These are phyloP conservation scores for Nitzschia sp. DNA, from an alignment of 108 stramenopile species.

Conservation along the genomic window DNA sequence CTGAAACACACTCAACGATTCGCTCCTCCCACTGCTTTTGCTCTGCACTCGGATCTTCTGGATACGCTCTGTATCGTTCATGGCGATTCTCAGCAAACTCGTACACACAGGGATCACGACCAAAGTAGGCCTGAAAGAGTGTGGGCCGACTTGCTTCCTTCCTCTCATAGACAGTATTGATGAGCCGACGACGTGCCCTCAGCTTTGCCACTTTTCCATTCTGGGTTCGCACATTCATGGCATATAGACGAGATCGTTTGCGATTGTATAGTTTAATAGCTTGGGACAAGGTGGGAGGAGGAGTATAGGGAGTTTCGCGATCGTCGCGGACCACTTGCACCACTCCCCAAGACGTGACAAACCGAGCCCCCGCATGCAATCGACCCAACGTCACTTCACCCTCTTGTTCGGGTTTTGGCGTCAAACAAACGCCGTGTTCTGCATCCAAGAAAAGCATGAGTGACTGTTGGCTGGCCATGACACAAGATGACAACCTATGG, in stretches of 20 bases:
- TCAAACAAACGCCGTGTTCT: slow-evolving; percentile 37
- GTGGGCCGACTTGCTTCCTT: slow-evolving; percentile 3
- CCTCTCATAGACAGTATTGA: slow-evolving; percentile 25
- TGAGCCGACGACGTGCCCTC: slow-evolving; percentile 11
- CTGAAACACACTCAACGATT: slow-evolving; percentile 64
- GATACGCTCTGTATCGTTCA: background rate
- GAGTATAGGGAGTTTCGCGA: slow-evolving; percentile 34
- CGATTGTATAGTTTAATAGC: slow-evolving; percentile 9
- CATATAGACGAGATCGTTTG: slow-evolving; percentile 1
- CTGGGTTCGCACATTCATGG: background rate
- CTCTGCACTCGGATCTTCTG: slow-evolving; percentile 35
- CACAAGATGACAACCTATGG: background rate
- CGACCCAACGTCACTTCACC: slow-evolving; percentile 21
- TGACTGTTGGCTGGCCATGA: too few species aligned
- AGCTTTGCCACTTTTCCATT: background rate
- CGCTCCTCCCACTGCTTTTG: slow-evolving; percentile 51
- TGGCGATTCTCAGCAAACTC: background rate
- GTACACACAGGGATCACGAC: slow-evolving; percentile 12
- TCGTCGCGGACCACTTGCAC: slow-evolving; percentile 74
- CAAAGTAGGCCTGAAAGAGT: slow-evolving; percentile 37
- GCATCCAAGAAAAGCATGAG: too few species aligned
- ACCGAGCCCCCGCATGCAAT: slow-evolving; percentile 48
- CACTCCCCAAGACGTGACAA: slow-evolving; percentile 65
- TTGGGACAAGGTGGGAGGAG: background rate
- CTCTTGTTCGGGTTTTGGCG: background rate